Evolutionary conservation across 75 land plant genomes (phyloP).

Genomic region (Cryptomeria japonica): DNA sequence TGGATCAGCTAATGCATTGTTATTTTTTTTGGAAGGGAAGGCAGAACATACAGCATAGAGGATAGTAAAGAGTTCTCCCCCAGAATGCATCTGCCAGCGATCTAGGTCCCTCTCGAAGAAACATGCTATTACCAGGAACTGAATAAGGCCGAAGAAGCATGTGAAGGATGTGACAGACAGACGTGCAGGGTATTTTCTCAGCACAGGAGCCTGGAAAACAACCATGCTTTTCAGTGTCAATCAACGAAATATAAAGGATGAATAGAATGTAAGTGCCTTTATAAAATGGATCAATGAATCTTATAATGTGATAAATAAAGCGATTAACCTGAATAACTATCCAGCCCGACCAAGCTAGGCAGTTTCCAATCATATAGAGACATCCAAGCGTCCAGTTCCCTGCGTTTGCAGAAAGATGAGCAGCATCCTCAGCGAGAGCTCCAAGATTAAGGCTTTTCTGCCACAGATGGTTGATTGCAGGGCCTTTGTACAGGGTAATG

Average conservation of each 20-base stretch:
- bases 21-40: not conserved
- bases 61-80: conserved; percentile 56
- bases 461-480: conserved; percentile 14
- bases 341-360: conserved; percentile 78
- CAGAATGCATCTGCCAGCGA: conserved; percentile 53
- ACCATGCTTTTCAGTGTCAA: not conserved
- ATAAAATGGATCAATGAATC: not conserved
- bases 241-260: not conserved
- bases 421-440: not conserved
- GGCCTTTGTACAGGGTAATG: conserved; percentile 89
- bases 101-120: conserved; percentile 49
- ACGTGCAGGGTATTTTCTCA: conserved; percentile 77
- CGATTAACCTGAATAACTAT: conserved; percentile 36
- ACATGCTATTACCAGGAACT: conserved; percentile 66
- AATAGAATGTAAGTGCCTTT: not conserved
- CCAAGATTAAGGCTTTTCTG: not conserved
- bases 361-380: conserved; percentile 67
- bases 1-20: not conserved
- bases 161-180: conserved; percentile 76
- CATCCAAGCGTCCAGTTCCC: conserved; percentile 80
- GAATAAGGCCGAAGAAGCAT: conserved; percentile 71
- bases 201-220: conserved; percentile 61
- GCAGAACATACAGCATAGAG: conserved; percentile 54
- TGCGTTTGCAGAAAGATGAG: conserved; percentile 21
- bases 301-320: no score